Percentiles rank a stretch among this genome's conserved stretches.
phyloP scores from a whole-genome alignment of 805 yeast genomes.

The Saccharomycopsis sp. region DNA sequence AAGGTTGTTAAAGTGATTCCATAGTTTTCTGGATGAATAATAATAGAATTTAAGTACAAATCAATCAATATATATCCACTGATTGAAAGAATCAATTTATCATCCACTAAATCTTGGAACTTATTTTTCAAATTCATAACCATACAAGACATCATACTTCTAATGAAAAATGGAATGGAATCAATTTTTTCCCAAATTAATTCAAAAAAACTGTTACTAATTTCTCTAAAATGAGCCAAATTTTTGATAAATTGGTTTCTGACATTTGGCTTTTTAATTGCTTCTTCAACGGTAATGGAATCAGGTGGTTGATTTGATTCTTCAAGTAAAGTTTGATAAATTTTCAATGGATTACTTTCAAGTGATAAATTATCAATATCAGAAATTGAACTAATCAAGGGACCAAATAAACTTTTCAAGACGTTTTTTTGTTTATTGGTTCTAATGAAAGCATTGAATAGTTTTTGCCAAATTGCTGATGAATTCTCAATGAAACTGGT shows the following conservation, averaged over 20 bases:
- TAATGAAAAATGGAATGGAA: constrained; percentile 25
- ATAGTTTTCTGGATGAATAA: constrained; percentile 44
- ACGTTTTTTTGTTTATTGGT: constrained; percentile 26
- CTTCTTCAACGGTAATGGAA: constrained; percentile 21
- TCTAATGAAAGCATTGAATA: constrained; percentile 30
- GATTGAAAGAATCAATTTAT: constrained; percentile 38
- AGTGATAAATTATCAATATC: constrained; percentile 38
- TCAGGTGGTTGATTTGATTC: constrained; percentile 12
- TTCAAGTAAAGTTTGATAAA: constrained; percentile 32
- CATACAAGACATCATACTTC: constrained; percentile 27
- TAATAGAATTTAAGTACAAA: constrained; percentile 37
- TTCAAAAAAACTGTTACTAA: constrained; percentile 32
- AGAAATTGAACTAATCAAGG: constrained; percentile 28
- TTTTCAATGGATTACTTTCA: constrained; percentile 69
- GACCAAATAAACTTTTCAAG: constrained; percentile 27
- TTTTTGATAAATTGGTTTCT: constrained; percentile 39
- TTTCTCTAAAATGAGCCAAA: constrained; percentile 38
- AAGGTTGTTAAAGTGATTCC: constrained; percentile 32
- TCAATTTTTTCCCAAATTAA: constrained; percentile 9
- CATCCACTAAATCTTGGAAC: constrained; percentile 46
- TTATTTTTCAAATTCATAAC: constrained; percentile 30
- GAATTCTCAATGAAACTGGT: constrained; percentile 19
- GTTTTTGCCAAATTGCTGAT: constrained; percentile 32
- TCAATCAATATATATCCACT: constrained; percentile 57
- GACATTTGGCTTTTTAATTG: constrained; percentile 38